Percentiles rank a stretch among this genome's conserved stretches.
Evolutionary conservation across 2,329 filamentous ascomycete genomes (phyloP).

Genomic region (Ceratocystiopsis sp.): DNA sequence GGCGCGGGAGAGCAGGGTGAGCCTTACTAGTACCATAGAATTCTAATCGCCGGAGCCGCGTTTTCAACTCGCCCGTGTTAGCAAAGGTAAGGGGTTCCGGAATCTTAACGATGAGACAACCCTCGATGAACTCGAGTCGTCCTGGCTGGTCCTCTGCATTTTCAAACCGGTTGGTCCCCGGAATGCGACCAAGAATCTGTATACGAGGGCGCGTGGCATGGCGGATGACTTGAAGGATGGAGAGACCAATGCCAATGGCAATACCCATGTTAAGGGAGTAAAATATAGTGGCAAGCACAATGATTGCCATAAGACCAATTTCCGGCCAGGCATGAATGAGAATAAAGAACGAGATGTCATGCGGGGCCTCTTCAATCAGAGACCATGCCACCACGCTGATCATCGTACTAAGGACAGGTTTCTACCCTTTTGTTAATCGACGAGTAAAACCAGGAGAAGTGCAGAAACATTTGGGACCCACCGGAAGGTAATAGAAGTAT

Average conservation of each 20-base stretch:
- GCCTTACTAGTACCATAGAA: slow-evolving; percentile 73
- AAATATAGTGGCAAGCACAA: slow-evolving; percentile 83
- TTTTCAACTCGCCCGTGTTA: slow-evolving; percentile 86
- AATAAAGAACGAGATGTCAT: slow-evolving; percentile 81
- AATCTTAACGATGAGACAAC: slow-evolving; percentile 91
- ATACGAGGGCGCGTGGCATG: slow-evolving; percentile 87
- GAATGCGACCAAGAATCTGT: slow-evolving; percentile 82
- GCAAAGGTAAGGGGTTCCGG: slow-evolving; percentile 93
- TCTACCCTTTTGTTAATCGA: slow-evolving; percentile 29
- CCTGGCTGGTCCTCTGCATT: slow-evolving; percentile 63
- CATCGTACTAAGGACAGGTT: slow-evolving; percentile 85
- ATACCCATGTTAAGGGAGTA: slow-evolving; percentile 91
- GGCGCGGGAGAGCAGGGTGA: slow-evolving; percentile 72
- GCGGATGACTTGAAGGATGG: slow-evolving; percentile 72
- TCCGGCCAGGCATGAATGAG: slow-evolving; percentile 75
- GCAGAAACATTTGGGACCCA: slow-evolving; percentile 26
- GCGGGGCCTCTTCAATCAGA: slow-evolving; percentile 84
- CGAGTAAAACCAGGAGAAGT: neutral
- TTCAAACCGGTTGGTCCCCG: slow-evolving; percentile 67
- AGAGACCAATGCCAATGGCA: slow-evolving; percentile 82
- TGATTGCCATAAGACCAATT: slow-evolving; percentile 70
- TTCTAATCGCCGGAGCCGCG: slow-evolving; percentile 65
- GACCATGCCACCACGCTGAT: slow-evolving; percentile 92
- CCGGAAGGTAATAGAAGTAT: slow-evolving; percentile 90
- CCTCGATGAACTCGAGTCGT: slow-evolving; percentile 73